Evolutionary conservation across 2,329 filamentous ascomycete species (phyloP), one percentile per base, ranked within the genome.

Genomic region (Phoma sp.): DNA sequence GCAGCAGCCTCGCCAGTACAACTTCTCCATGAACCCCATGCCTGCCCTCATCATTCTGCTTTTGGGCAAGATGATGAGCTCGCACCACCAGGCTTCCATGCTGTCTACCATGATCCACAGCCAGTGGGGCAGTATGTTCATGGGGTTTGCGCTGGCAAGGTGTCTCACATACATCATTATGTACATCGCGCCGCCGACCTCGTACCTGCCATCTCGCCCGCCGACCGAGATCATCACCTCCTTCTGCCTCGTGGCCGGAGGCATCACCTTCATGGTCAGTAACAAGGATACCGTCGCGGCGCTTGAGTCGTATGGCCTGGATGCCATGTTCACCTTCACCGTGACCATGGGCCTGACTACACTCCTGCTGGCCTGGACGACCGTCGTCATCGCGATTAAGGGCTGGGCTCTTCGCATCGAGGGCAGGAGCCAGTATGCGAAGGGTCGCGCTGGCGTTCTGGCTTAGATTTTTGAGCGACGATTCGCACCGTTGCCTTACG

Each of bases 291-390:
- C 89, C 0, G 84, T 97, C 24, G 73, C 81, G 8, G 85, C 86
- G n/a, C 90, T 96, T 79, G 87, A 93, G 55, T 82, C 83, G 52
- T 88, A 93, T 69, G 76, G 87, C 4, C 78, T 96, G 13, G 90
- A 96, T 68, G 90, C 90, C 59, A 97, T 96, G 92, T 95, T 96
- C 75, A 85, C 91, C 57, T 96, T 96, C 75, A 96, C 91, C 0
- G 84, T 96, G 30, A 89, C 87, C 8, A 89, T 96, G 84, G 93
- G 93, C 2, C 72, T 96, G 6, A 90, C 91, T 1, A 89, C 88
- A 2, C 80, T 96, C 45, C 75, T 96, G 46, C 93, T 97, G 89
- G 87, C 92, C 0, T 96, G 90, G 87, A 83, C 89, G 48, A 83
- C 96, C 18, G 68, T 92, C 25, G 79, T 89, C 9, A 84, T 97